Conservation (phyloP, 2,329 filamentous ascomycete genomes). For the Cladosporium sp. region DNA sequence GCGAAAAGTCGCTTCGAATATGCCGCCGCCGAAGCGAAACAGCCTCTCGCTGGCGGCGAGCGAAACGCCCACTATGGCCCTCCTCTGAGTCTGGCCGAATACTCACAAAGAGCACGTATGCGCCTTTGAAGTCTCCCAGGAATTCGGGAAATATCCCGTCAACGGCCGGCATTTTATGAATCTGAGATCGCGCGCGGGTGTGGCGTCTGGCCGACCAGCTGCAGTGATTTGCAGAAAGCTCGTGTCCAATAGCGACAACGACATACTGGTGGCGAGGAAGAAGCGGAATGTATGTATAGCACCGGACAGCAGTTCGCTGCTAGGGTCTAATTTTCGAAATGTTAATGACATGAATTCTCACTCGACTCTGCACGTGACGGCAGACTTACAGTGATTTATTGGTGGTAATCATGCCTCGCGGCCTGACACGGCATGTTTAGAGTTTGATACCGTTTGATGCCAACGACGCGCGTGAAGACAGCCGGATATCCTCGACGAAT, state of each 20-base stretch:
- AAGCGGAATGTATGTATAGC: neutral
- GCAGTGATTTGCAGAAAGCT: neutral
- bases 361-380: neutral
- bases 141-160: neutral
- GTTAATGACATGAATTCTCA: neutral
- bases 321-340: neutral
- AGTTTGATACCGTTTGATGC: conserved; percentile 3
- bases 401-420: neutral
- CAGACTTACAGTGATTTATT: neutral
- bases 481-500: neutral
- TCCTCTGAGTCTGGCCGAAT: neutral
- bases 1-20: neutral
- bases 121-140: neutral
- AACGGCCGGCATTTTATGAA: neutral
- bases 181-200: neutral
- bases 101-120: neutral
- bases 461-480: neutral
- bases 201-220: neutral
- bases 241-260: neutral
- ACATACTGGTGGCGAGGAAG: neutral
- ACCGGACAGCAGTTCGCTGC: neutral
- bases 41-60: neutral
- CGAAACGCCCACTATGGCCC: neutral
- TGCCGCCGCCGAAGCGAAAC: neutral
- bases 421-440: neutral